A percentile compares a stretch with the other conserved stretches of the same genome.
Conservation (phyloP, 2,329 filamentous ascomycete genomes). For the Escovopsis sp. region DNA sequence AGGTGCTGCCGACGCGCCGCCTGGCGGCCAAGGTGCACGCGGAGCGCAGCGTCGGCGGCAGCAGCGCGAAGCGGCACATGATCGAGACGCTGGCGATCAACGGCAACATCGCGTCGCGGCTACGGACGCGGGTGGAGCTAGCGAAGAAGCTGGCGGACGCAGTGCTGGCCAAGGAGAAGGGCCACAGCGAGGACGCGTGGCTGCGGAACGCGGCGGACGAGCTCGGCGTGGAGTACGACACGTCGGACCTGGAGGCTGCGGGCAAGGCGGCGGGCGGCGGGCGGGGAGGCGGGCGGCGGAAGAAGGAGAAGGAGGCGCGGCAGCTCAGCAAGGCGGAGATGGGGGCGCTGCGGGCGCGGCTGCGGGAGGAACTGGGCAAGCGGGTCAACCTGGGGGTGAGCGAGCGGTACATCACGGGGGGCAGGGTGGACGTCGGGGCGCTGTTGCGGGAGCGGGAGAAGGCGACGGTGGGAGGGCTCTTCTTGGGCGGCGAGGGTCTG, state of each 20-base stretch:
- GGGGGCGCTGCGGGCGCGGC: slow-evolving; percentile 50
- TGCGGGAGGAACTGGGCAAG: slow-evolving; percentile 54
- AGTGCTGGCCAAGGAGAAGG: slow-evolving; percentile 72
- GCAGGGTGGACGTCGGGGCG: slow-evolving; percentile 67
- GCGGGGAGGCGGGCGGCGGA: slow-evolving; percentile 56
- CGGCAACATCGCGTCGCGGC: slow-evolving; percentile 55
- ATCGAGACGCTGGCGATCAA: slow-evolving; percentile 76
- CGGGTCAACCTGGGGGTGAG: slow-evolving; percentile 79
- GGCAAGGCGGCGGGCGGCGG: slow-evolving; percentile 44
- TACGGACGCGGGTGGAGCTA: slow-evolving; percentile 63
- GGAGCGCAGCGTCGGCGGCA: slow-evolving; percentile 29
- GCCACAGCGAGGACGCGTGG: slow-evolving; percentile 70
- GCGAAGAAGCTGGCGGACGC: slow-evolving; percentile 82
- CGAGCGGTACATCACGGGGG: slow-evolving; percentile 70
- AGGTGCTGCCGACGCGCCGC: slow-evolving; percentile 69
- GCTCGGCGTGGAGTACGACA: slow-evolving; percentile 85
- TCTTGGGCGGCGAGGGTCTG: slow-evolving; percentile 26
- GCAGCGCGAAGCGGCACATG: slow-evolving; percentile 28
- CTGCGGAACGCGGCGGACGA: slow-evolving; percentile 75
- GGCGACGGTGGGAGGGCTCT: slow-evolving; percentile 14
- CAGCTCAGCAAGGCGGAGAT: slow-evolving; percentile 59
- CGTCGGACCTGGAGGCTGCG: slow-evolving; percentile 64
- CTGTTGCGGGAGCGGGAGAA: slow-evolving; percentile 47
- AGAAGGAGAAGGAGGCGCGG: slow-evolving; percentile 57
- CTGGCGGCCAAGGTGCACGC: slow-evolving; percentile 81